Conservation (phyloP, 192 early-diverging fungal species). For the Martensiomyces pterosporus region DNA sequence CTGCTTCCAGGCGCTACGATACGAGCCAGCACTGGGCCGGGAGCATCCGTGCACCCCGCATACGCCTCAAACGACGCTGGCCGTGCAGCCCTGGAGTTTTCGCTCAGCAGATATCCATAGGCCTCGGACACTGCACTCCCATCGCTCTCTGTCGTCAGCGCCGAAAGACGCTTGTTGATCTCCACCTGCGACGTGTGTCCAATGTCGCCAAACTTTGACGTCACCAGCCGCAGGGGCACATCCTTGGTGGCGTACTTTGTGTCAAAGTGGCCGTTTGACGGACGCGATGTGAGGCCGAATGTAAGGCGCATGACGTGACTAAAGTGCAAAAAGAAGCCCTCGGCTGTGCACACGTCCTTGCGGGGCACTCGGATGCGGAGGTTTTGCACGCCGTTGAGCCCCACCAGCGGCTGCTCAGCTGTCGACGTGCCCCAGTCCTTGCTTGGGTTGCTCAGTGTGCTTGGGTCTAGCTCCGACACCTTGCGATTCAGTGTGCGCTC, state of each 20-base stretch:
- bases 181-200: constrained; percentile 46
- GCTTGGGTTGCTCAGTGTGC: constrained; percentile 9
- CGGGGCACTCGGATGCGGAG: constrained; percentile 49
- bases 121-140: constrained; percentile 38
- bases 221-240: constrained; percentile 42
- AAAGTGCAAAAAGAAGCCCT: constrained; percentile 37
- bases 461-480: constrained; percentile 37
- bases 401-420: constrained; percentile 11
- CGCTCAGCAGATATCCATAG: constrained; percentile 43
- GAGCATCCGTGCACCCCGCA: constrained; percentile 12
- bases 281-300: constrained; percentile 40
- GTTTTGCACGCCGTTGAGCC: constrained; percentile 31
- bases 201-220: constrained; percentile 49
- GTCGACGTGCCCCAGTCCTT: constrained; percentile 27
- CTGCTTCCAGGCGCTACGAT: constrained; percentile 2
- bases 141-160: constrained; percentile 42
- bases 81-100: constrained; percentile 27
- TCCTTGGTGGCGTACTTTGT: constrained; percentile 45
- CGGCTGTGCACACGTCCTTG: constrained; percentile 44
- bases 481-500: constrained; percentile 51
- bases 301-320: constrained; percentile 44
- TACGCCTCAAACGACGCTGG: constrained; percentile 30
- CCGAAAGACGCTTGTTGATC: constrained; percentile 43
- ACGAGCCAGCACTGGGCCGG: constrained; percentile 22
- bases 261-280: constrained; percentile 24